Evolutionary conservation across 768 basidiomycete species (phyloP).

Genomic region (Xerocomellus intermedius): DNA sequence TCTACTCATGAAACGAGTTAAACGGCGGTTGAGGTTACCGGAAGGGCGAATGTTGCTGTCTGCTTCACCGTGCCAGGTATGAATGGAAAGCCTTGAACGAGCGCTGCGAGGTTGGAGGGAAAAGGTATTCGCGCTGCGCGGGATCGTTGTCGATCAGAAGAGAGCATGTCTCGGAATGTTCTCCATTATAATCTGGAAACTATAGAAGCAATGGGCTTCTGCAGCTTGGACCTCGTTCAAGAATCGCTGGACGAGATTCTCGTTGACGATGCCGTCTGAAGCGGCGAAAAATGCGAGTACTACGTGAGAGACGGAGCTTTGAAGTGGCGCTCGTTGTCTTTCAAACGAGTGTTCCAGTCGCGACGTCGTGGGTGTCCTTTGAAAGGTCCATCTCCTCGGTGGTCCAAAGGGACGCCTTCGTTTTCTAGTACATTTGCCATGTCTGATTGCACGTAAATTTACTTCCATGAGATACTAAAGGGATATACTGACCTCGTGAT

Average conservation of each 20-base stretch:
- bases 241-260: conserved; percentile 93
- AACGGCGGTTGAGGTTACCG: too few species aligned
- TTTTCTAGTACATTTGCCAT: conserved; percentile 95
- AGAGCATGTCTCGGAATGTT: conserved; percentile 98
- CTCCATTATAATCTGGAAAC: conserved; percentile 99
- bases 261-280: conserved; percentile 94
- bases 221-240: conserved; percentile 89
- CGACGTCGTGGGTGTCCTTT: conserved; percentile 76
- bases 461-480: background rate
- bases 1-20: too few species aligned
- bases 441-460: conserved; percentile 48
- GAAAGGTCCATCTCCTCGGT: conserved; percentile 91
- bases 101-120: too few species aligned
- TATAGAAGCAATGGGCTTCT: conserved; percentile 95
- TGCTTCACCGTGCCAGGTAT: too few species aligned
- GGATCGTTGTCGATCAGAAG: conserved; percentile 90
- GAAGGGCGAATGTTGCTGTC: too few species aligned
- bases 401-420: conserved; percentile 93
- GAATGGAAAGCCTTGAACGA: too few species aligned
- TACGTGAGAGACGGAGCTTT: conserved; percentile 87
- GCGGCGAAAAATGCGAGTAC: conserved; percentile 98
- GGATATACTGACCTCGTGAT: conserved; percentile 56
- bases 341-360: conserved; percentile 85
- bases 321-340: conserved; percentile 81
- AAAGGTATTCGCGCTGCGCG: conserved; percentile 72